Base-by-base conservation (phyloP, 2,329 filamentous ascomycete genomes). In the Calycina herbarum region DNA sequence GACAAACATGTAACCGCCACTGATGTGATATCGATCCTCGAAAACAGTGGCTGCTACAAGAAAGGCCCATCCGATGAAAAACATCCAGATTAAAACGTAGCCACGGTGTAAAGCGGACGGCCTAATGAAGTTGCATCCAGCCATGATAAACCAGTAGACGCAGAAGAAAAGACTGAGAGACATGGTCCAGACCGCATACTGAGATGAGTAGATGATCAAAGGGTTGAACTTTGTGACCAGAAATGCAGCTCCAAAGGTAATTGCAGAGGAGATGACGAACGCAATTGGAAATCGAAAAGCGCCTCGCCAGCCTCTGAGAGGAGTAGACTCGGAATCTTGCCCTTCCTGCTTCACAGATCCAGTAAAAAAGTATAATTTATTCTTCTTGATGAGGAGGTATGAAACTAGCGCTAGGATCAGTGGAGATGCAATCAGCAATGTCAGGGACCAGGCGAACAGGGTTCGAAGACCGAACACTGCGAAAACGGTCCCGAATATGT, bases 331-430 rank as follows among this genome's bases (percentile, higher is more conserved):
- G 13, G 84, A 80, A 59, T 85, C 86, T 69, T 86, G 85, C 10
- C 85, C 81, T 58, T 84, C 85, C n/a, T 87, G 81, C 66, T 80
- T 79, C 69, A 83, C 78, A 29, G 78, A 81, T 61, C 87, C 85
- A 4, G 91, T 85, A 76, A 97, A 96, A 64, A 94, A 86, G 77
- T 98, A 99, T 79, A 94, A 92, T 79, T 93, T 97, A 77, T 94
- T 92, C 8, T 83, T 81, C 66, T 86, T 87, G 57, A 85, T 82
- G 3, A 98, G 82, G 31, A 91, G 75, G 65, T 91, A 86, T 7
- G 89, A 88, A 1, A 94, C 81, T 2, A 88, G 75, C 15, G 92
- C 81, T 29, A 98, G 80, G 2, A 90, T 80, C 57, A 98, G 76
- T 0, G 94, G 94, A 0, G 90, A 88, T 24, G 89, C 89, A 24